phyloP scores from a whole-genome alignment of 2,329 filamentous ascomycete genomes.

The Berkeleyomyces rouxiae region DNA sequence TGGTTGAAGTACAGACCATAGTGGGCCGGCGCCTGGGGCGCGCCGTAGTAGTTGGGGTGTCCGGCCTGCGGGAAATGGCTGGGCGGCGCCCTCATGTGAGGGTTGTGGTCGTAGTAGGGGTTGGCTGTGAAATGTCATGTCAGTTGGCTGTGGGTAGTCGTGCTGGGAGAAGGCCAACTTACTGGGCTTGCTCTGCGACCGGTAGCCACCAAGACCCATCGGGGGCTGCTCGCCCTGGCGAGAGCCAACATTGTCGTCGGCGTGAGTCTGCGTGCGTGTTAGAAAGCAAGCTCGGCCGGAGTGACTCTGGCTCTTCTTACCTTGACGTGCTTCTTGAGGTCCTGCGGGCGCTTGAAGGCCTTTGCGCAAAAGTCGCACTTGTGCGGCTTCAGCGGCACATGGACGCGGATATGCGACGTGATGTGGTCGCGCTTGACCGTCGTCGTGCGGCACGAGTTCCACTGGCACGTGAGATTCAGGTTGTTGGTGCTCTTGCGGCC shows the following conservation, averaged over 20 bases:
- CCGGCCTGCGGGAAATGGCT: constrained; percentile 41
- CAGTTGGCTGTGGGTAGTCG: constrained; percentile 20
- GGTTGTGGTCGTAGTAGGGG: constrained; percentile 49
- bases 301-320: constrained; percentile 21
- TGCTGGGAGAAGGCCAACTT: constrained; percentile 21
- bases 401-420: constrained; percentile 94
- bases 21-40: constrained; percentile 34
- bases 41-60: constrained; percentile 39
- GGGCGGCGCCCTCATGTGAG: constrained; percentile 42
- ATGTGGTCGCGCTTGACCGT: constrained; percentile 99
- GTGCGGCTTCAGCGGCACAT: constrained; percentile 97
- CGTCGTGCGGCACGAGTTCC: constrained; percentile 89
- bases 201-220: constrained; percentile 35
- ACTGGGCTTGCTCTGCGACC: constrained; percentile 37
- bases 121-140: constrained; percentile 22
- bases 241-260: constrained; percentile 71
- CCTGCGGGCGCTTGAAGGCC: constrained; percentile 96
- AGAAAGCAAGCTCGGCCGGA: neutral
- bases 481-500: constrained; percentile 99
- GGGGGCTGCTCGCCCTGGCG: constrained; percentile 31
- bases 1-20: constrained; percentile 68
- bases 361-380: constrained; percentile 98
- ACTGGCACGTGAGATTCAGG: constrained; percentile 89
- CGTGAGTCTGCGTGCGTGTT: constrained; percentile 48
- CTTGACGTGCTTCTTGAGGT: constrained; percentile 98